Evolutionary conservation across 306 rosid species (phyloP), one percentile per base, ranked within the genome.

Genomic region (Neltuma alba): DNA sequence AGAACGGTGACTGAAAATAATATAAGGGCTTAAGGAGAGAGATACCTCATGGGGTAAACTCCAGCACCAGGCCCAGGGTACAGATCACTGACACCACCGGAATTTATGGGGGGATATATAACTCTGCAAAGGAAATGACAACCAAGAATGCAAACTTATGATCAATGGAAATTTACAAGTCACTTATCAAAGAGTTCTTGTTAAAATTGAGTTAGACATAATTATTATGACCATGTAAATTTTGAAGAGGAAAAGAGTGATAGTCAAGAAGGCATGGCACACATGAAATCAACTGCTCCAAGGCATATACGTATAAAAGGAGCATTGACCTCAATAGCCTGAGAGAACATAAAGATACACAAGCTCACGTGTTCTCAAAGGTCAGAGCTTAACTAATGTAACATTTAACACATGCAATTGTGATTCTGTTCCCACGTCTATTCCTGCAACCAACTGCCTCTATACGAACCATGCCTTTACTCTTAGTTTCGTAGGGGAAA

Each of bases 51-150:
- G 8, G 91, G 91, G 64, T 80, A 83, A 79, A 89, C 83, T 70
- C 91, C 95, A 73, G 95, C 95, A 20, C 85, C 89, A 64, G 92
- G 91, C 30, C 92, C 91, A 44, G 95, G 95, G 47, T 54, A 76
- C 36, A 87, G 77, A 82, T 89, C 91, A 63, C 85, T 74, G 55
- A 84, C 84, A 45, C 90, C 89, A 81, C 27, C 0, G 20, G 90
- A 88, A 82, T 55, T 9, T 47, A 82, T 20, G 45, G 91, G 89
- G 37, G 89, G 92, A 81, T 44, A 62, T 57, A 71, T 11, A 54
- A 89, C 62, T 75, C 92, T 91, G 58, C 44, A 84, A 66, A 77
- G 28, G 3, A 52, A 71, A 18, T 36, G 68, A 16, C 33, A 28
- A 28, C 28, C 62, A 80, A 72, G 1, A 50, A 76, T n/a, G 52